phyloP scores from a whole-genome alignment of 768 basidiomycete species.

The Hericium rajendrae region DNA sequence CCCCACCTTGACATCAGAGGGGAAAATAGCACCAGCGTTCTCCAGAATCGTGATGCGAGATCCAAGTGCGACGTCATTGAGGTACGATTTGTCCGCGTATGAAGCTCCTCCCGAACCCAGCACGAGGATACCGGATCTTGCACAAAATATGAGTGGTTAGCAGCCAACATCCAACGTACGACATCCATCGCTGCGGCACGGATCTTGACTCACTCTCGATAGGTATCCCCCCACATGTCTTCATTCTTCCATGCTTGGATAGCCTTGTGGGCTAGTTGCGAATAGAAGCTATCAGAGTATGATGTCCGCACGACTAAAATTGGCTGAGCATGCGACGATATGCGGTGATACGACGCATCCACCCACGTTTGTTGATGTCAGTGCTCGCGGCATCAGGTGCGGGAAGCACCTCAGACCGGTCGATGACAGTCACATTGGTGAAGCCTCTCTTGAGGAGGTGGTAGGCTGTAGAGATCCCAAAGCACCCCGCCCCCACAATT shows the following conservation, averaged over 20 bases:
- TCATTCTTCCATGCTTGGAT: constrained; percentile 63
- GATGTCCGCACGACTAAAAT: constrained; percentile 61
- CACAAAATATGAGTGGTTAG: not conserved
- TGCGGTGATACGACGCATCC: not conserved
- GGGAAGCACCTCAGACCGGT: constrained; percentile 58
- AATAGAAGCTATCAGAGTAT: constrained; percentile 61
- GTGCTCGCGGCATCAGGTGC: constrained; percentile 75
- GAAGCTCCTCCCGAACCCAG: constrained; percentile 30
- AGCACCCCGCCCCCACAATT: constrained; percentile 76
- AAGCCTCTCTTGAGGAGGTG: constrained; percentile 68
- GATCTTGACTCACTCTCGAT: constrained; percentile 57
- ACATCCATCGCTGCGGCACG: not conserved
- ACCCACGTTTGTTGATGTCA: constrained; percentile 36
- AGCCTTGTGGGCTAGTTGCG: constrained; percentile 66
- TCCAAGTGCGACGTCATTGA: constrained; percentile 55
- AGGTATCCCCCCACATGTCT: constrained; percentile 59
- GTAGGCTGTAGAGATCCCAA: constrained; percentile 80
- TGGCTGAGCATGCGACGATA: not conserved
- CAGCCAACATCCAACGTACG: not conserved
- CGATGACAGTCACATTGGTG: constrained; percentile 62
- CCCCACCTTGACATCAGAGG: constrained; percentile 27
- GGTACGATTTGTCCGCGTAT: constrained; percentile 46
- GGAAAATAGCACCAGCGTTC: constrained; percentile 34
- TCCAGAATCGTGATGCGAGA: constrained; percentile 35
- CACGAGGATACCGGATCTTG: constrained; percentile 62